Conservation (phyloP, 2,329 filamentous ascomycete genomes). For the Rutstroemia sp. region DNA sequence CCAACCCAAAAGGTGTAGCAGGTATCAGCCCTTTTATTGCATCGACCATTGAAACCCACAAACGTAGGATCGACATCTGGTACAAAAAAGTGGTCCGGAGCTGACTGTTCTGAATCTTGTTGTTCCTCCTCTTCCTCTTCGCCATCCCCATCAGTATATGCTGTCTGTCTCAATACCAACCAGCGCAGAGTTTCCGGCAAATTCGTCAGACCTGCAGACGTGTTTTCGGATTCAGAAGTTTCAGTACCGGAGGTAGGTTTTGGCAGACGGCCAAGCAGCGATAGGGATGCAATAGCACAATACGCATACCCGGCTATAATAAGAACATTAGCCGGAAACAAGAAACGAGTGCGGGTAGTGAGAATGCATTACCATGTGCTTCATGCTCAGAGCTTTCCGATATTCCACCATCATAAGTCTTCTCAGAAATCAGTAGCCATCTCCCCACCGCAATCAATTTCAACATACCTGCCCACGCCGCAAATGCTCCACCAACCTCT, state of each 20-base stretch:
- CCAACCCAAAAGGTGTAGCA: conserved; percentile 94
- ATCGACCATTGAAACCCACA: conserved; percentile 82
- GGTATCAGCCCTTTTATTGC: conserved; percentile 88
- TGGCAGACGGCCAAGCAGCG: conserved; percentile 47
- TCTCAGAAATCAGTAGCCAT: conserved; percentile 12
- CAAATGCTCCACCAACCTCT: conserved; percentile 63
- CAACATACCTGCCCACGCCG: conserved; percentile 49
- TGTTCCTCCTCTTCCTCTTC: conserved; percentile 31
- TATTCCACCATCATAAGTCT: conserved; percentile 30
- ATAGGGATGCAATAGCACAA: conserved; percentile 73
- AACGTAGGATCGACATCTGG: conserved; percentile 21
- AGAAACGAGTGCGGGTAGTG: not conserved
- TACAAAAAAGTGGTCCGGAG: not conserved
- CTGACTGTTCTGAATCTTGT: conserved; percentile 9
- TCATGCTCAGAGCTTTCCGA: conserved; percentile 29
- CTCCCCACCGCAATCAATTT: not conserved
- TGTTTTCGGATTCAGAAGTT: conserved; percentile 16
- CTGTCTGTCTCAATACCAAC: conserved; percentile 58
- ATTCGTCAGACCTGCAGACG: conserved; percentile 30
- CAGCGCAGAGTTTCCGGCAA: conserved; percentile 39
- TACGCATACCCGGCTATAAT: conserved; percentile 76
- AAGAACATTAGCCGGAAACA: not conserved
- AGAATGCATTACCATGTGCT: conserved; percentile 24
- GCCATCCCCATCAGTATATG: conserved; percentile 43
- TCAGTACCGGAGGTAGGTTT: conserved; percentile 9